Evolutionary conservation across 352 stramenopile genomes (phyloP).

Genomic region (Globisporangium middletonii): DNA sequence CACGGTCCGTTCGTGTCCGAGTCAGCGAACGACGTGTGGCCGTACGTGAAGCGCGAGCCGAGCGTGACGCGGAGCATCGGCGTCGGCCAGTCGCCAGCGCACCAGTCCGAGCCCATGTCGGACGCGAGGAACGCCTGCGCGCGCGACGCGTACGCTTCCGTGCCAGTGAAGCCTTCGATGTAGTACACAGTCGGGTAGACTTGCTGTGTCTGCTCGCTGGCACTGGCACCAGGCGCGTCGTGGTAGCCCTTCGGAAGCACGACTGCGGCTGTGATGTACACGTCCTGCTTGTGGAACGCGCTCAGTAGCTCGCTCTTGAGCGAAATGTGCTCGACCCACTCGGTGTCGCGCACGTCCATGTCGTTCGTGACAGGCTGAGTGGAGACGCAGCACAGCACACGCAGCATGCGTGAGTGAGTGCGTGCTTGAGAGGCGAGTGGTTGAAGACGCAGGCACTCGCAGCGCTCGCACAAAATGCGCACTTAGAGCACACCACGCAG

Average conservation of each 20-base stretch:
- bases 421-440: not conserved
- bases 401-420: not conserved
- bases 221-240: conserved; percentile 1
- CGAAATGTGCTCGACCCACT: conserved; percentile 59
- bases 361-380: conserved; percentile 24
- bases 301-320: conserved; percentile 69
- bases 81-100: conserved; percentile 39
- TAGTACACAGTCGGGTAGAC: conserved; percentile 66
- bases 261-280: conserved; percentile 62
- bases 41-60: conserved; percentile 68
- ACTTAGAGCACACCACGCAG: too few species aligned
- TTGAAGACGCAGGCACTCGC: not conserved
- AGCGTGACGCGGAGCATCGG: conserved; percentile 73
- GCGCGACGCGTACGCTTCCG: conserved; percentile 54
- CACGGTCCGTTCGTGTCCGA: conserved; percentile 58
- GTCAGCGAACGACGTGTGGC: conserved; percentile 73
- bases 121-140: conserved; percentile 54
- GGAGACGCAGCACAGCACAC: not conserved
- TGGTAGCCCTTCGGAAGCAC: conserved; percentile 59
- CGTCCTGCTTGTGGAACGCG: conserved; percentile 57
- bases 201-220: not conserved
- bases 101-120: conserved; percentile 56
- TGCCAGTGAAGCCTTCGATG: conserved; percentile 73
- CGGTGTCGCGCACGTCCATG: conserved; percentile 40
- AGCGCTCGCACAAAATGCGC: too few species aligned